phyloP scores from a whole-genome alignment of 176 grass and related monocot species.

The Musa itinerans region DNA sequence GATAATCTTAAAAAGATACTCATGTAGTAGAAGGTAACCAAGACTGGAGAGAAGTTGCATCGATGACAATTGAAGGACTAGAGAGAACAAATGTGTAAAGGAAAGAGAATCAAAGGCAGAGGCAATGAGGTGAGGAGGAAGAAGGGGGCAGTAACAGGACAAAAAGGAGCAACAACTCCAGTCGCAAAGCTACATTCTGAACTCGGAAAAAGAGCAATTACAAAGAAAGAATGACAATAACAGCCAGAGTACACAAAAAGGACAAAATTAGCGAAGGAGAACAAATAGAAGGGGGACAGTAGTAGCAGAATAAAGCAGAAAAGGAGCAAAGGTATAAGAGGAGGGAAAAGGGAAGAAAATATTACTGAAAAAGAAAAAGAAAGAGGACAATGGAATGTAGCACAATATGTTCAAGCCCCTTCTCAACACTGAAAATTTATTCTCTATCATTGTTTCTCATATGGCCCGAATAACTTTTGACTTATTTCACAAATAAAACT shows the following conservation, averaged over 20 bases:
- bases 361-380: neutral
- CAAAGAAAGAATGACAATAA: neutral
- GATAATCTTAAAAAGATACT: too few species aligned
- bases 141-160: too few species aligned
- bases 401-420: neutral
- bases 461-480: neutral
- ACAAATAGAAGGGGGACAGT: too few species aligned
- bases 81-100: too few species aligned
- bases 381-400: neutral
- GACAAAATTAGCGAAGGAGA: neutral
- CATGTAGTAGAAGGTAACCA: too few species aligned
- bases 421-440: neutral
- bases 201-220: too few species aligned
- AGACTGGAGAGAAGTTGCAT: too few species aligned
- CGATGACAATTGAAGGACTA: too few species aligned
- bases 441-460: neutral
- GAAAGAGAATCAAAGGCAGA: too few species aligned
- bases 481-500: neutral
- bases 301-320: neutral
- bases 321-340: neutral
- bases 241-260: neutral
- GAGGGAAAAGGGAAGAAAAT: neutral
- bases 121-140: too few species aligned
- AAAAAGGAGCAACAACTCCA: too few species aligned
- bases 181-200: too few species aligned